phyloP scores from a whole-genome alignment of 148 eudicot species.

The Drosera capensis region DNA sequence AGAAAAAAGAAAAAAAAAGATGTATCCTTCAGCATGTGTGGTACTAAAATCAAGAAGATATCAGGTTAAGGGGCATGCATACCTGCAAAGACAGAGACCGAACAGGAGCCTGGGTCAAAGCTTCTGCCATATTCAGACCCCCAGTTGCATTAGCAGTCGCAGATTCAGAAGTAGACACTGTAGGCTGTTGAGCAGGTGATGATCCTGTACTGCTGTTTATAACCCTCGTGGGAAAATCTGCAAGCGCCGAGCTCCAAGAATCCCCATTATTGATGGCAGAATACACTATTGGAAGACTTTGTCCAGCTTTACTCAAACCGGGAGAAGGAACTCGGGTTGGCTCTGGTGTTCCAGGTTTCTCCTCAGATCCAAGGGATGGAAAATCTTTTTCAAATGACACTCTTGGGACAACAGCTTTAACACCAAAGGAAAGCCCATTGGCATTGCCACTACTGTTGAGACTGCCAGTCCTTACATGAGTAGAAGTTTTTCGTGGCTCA shows the following conservation, averaged over 20 bases:
- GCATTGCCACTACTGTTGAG: conserved; percentile 12
- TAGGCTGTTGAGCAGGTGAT: conserved; percentile 11
- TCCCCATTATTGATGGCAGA: conserved; percentile 18
- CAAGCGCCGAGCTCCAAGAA: conserved; percentile 43
- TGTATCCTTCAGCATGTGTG: background rate
- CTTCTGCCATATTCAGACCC: conserved; percentile 42
- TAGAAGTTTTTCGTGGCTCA: conserved; percentile 16
- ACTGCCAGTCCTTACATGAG: conserved; percentile 11
- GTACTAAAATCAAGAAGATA: too few relatives aligned
- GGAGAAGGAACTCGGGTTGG: conserved; percentile 31
- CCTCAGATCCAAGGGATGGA: conserved; percentile 29
- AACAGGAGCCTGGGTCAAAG: conserved; percentile 28
- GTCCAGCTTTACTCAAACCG: conserved; percentile 18
- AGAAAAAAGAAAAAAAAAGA: background rate
- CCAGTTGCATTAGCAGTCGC: conserved; percentile 4
- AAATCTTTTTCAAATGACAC: conserved; percentile 27
- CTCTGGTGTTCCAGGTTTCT: conserved; percentile 15
- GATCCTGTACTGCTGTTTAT: conserved; percentile 11
- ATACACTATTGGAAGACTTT: conserved; percentile 17
- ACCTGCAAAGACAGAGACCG: conserved; percentile 31
- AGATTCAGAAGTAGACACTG: conserved; percentile 11
- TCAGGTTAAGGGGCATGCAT: background rate
- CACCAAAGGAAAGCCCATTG: too few relatives aligned
- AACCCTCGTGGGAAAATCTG: conserved; percentile 28
- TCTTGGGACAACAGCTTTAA: conserved; percentile 7